phyloP scores from a whole-genome alignment of 176 grass and related monocot species.

The Tuctoria greenei region DNA sequence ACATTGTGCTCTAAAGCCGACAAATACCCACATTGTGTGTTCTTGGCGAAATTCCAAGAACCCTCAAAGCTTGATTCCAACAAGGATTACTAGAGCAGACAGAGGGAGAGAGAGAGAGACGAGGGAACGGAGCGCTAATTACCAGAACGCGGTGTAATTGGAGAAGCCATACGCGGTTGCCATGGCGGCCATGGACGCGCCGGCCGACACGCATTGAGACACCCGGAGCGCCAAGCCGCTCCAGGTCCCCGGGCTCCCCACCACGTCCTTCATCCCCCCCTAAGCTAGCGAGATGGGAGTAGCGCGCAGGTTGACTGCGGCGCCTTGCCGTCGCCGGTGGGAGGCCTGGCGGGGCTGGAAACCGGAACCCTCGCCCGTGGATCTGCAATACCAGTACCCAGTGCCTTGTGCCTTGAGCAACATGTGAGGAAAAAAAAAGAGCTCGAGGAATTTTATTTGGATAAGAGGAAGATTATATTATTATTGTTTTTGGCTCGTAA shows the following conservation, averaged over 20 bases:
- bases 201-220: constrained; percentile 59
- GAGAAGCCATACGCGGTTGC: constrained; percentile 53
- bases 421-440: too few relatives aligned
- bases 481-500: too few relatives aligned
- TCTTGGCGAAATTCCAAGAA: not conserved
- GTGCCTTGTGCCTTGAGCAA: too few relatives aligned
- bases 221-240: constrained; percentile 60
- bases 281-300: not conserved
- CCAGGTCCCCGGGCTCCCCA: constrained; percentile 77
- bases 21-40: not conserved
- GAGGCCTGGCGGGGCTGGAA: not conserved
- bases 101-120: not conserved
- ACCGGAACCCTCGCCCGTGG: not conserved
- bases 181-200: constrained; percentile 52
- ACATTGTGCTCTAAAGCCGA: not conserved
- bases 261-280: constrained; percentile 51
- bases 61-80: not conserved
- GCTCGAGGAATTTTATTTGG: too few relatives aligned
- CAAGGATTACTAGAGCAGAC: not conserved
- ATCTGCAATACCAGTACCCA: not conserved
- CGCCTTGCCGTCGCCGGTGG: not conserved
- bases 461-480: too few relatives aligned
- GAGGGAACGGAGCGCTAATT: not conserved
- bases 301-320: not conserved
- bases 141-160: constrained; percentile 63